Evolutionary conservation across 1,284 basidiomycete genomes (phyloP).

Genomic region (Melampsora americana): DNA sequence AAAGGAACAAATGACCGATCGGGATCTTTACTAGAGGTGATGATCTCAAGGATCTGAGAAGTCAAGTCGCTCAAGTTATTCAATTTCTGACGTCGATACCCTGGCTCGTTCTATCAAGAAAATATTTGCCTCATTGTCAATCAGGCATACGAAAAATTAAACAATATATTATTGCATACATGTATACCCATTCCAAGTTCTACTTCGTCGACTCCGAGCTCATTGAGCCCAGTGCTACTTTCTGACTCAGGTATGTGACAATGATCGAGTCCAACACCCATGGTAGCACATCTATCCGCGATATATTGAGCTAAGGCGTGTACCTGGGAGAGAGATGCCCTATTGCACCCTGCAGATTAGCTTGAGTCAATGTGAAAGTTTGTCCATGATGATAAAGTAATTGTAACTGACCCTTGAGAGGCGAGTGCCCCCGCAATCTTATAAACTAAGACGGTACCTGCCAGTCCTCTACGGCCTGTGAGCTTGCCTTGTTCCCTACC

Average conservation of each 20-base stretch:
- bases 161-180: neutral
- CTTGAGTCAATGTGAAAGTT: too few relatives aligned
- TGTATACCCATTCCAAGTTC: slow-evolving; percentile 68
- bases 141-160: neutral
- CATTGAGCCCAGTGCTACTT: slow-evolving; percentile 70
- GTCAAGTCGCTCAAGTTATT: slow-evolving; percentile 70
- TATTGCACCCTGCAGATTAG: neutral
- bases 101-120: slow-evolving; percentile 92
- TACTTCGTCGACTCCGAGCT: slow-evolving; percentile 66
- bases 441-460: slow-evolving; percentile 81
- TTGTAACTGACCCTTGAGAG: slow-evolving; percentile 56
- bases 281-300: slow-evolving; percentile 66
- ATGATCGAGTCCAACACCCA: slow-evolving; percentile 87
- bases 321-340: slow-evolving; percentile 70
- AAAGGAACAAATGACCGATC: slow-evolving; percentile 84
- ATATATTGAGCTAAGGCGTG: slow-evolving; percentile 68
- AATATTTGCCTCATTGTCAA: slow-evolving; percentile 54
- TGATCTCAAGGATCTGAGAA: slow-evolving; percentile 66
- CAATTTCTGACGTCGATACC: slow-evolving; percentile 65
- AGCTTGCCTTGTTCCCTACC: slow-evolving; percentile 72
- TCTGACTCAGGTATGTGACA: slow-evolving; percentile 65
- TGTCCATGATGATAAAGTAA: too few relatives aligned
- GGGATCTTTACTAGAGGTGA: slow-evolving; percentile 70
- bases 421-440: slow-evolving; percentile 84
- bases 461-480: slow-evolving; percentile 68